Evolutionary conservation across 345 rosid genomes (phyloP), one percentile per base, ranked within the genome.

Genomic region (Aegle marmelos): DNA sequence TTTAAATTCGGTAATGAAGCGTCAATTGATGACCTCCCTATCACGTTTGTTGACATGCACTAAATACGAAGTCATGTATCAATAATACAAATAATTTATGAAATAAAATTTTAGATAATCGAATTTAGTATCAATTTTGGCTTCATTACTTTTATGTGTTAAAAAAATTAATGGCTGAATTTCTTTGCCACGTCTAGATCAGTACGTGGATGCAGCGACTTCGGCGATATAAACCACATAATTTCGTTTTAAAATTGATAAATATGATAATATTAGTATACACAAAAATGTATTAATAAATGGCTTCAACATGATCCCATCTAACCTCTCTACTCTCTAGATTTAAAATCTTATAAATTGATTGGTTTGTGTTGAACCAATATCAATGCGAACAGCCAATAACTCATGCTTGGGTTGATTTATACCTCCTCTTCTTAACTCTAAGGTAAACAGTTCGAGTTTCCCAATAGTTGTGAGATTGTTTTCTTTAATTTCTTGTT

Each of bases 41-140:
- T 37, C 56, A 59, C 21, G 34, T 58, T 61, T 27, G 28, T 19
- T 9, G 2, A 45, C 60, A 28, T 62, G 56, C 60, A 62, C 58
- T 28, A 64, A 28, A 62, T 59, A 74, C 45, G 77, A 62, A 74
- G 77, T 62, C 70, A 41, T 62, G 70, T 5, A 27, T 27, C 70
- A 74, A 62, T 74, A 74, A 74, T 74, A 28, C 28, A 41, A n/a
- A 8, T 61, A 41, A 59, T 59, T 73, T 9, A 36, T n/a, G 22
- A 10, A 37, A 9, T 0, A n/a, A 57, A 22, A 17, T 19, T 53
- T 36, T 9, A 34, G 3, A 9, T 37, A 24, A 59, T 36, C 63
- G 25, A 24, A 73, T 24, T 16, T 24, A 24, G 25, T 25, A 17
- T 36, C 25, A 39, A 60, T 61, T 30, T 39, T 60, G 77, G 62